Conservation (phyloP, 2,329 filamentous ascomycete species). For the Fusarium sacchari region DNA sequence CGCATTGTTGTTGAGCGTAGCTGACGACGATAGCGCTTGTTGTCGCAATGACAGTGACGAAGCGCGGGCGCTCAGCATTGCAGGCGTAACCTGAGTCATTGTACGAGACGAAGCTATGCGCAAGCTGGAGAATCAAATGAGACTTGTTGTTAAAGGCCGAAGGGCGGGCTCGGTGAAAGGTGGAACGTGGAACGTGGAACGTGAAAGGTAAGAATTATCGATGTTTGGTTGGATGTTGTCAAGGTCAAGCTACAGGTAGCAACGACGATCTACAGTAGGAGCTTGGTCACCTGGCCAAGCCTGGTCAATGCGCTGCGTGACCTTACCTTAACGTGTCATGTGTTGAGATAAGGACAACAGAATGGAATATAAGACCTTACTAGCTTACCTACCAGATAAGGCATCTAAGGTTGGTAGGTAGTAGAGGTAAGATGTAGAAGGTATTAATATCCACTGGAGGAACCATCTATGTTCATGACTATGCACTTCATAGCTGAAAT, state of each 20-base stretch:
- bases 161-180: background rate
- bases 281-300: constrained; percentile 37
- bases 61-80: constrained; percentile 55
- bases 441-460: too few relatives aligned
- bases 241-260: constrained; percentile 1
- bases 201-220: background rate
- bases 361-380: too few relatives aligned
- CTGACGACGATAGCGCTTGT: constrained; percentile 47
- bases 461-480: too few relatives aligned
- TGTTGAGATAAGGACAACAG: background rate
- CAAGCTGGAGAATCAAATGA: constrained; percentile 7
- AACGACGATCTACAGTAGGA: constrained; percentile 31
- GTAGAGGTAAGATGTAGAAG: too few relatives aligned
- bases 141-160: background rate
- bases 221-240: constrained; percentile 14
- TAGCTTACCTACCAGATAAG: too few relatives aligned
- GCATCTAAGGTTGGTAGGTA: too few relatives aligned
- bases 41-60: constrained; percentile 59
- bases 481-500: background rate
- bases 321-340: constrained; percentile 9
- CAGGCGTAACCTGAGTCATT: constrained; percentile 59
- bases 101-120: constrained; percentile 4
- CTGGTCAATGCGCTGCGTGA: constrained; percentile 21
- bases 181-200: background rate
- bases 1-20: constrained; percentile 40